Conservation (phyloP, 2,329 filamentous ascomycete genomes). For the Calonectria henricotiae region DNA sequence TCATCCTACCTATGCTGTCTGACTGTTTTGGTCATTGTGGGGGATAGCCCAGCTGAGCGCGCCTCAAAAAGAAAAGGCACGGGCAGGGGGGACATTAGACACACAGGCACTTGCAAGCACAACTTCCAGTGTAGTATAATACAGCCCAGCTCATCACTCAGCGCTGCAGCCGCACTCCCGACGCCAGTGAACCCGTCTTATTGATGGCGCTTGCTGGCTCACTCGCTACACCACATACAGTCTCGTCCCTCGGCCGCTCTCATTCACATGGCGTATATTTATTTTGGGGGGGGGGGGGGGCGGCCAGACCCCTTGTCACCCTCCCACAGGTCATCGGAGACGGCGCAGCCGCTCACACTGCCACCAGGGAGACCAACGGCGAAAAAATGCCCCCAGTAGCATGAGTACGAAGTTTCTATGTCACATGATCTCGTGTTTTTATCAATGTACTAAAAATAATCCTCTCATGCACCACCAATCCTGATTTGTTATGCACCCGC, state of each 20-base stretch:
- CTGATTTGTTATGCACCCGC: not conserved
- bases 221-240: not conserved
- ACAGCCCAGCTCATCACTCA: conserved; percentile 13
- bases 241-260: conserved; percentile 8
- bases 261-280: conserved; percentile 18
- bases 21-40: conserved; percentile 14
- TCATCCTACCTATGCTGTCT: not conserved
- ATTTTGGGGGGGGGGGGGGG: not conserved
- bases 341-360: conserved; percentile 24
- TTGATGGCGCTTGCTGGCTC: not conserved
- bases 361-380: not conserved
- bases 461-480: conserved; percentile 24
- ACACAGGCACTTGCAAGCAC: not conserved
- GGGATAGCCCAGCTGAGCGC: not conserved
- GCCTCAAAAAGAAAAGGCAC: conserved; percentile 16
- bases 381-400: conserved; percentile 32
- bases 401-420: conserved; percentile 22
- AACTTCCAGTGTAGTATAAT: not conserved
- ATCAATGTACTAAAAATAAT: conserved; percentile 50
- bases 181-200: not conserved
- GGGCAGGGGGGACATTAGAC: not conserved
- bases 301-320: not conserved
- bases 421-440: conserved; percentile 56
- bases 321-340: conserved; percentile 3
- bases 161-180: conserved; percentile 6